Base-by-base conservation (phyloP, 495 filamentous ascomycete genomes). In the Penicillium coprophilum region DNA sequence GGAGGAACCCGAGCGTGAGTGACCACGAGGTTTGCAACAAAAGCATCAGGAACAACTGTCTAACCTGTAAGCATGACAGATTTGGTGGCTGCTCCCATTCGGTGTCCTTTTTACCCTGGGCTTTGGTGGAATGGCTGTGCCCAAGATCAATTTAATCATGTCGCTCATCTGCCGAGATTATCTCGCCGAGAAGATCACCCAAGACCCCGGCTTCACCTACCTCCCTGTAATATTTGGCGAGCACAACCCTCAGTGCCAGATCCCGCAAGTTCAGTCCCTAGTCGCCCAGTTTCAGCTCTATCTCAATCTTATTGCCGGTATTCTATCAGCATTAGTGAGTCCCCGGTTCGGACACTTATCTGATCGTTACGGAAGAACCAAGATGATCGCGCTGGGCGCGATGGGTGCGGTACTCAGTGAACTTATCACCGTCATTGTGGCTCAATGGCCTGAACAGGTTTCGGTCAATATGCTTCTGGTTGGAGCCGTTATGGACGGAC, bases 321-420 rank as follows among this genome's bases (percentile, higher is more conserved):
- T 87, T 4, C 69, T 96, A 3, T 79, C 82, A 50, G 91, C 92
- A 7, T 64, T 97, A 59, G 85, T 85, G 21, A 87, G 87, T 44
- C 94, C 94, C 3, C 89, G 88, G 54, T 69, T 98, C 5, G 94
- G 94, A 3, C 80, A 86, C 1, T 71, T 96, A 20, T 97, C 93
- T 2, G 94, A 98, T 75, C 85, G 90, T 6, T 89, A 92, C 72
- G 94, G 94, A 2, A 82, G 94, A 45, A 89, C 85, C 43, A 76
- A 65, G 17, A 65, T 96, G 36, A 82, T 97, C 51, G 79, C 85
- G 13, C 60, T 90, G 31, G 80, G 83, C 21, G 85, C 86, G 12
- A 66, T 82, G 2, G 91, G 91, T 9, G 81, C 84, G 39, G 76
- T 96, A 0, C 46, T 83, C 1, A 79, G 74, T 43, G 94, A 97